phyloP scores from a whole-genome alignment of 306 rosid species.

The Vigna unguiculata region DNA sequence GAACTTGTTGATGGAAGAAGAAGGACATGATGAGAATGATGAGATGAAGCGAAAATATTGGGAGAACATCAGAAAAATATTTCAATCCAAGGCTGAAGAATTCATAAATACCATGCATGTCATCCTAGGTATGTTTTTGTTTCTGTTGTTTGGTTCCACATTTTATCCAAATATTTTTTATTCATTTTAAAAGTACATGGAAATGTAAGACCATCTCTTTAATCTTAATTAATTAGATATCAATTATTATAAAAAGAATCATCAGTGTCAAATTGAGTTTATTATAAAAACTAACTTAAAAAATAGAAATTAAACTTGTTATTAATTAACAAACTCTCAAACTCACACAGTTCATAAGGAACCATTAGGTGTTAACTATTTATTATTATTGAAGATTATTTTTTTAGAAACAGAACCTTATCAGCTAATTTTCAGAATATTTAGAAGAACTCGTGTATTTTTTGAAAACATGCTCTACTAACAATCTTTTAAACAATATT shows the following conservation, averaged over 20 bases:
- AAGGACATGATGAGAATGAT: constrained; percentile 24
- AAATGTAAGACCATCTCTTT: neutral
- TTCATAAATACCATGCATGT: constrained; percentile 5
- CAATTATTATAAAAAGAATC: neutral
- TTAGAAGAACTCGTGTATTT: too few species aligned
- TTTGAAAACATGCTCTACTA: too few species aligned
- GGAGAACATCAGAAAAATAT: neutral
- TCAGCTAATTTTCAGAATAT: neutral
- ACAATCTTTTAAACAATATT: too few species aligned
- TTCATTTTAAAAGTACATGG: neutral
- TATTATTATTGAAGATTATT: neutral
- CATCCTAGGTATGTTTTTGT: constrained; percentile 32
- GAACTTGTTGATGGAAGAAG: constrained; percentile 41
- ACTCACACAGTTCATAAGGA: neutral
- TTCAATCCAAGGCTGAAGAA: neutral
- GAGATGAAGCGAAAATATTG: constrained; percentile 19
- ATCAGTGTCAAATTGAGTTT: neutral
- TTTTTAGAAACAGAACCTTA: neutral
- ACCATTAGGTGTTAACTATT: neutral
- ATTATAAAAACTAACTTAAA: neutral
- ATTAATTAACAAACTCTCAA: neutral
- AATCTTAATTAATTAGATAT: neutral
- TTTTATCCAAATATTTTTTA: neutral
- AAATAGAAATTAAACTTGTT: neutral
- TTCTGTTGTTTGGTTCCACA: neutral